These are phyloP conservation scores for Paecilomyces sp. DNA, from an alignment of 2,329 filamentous ascomycete species.

Conservation along the genomic window DNA sequence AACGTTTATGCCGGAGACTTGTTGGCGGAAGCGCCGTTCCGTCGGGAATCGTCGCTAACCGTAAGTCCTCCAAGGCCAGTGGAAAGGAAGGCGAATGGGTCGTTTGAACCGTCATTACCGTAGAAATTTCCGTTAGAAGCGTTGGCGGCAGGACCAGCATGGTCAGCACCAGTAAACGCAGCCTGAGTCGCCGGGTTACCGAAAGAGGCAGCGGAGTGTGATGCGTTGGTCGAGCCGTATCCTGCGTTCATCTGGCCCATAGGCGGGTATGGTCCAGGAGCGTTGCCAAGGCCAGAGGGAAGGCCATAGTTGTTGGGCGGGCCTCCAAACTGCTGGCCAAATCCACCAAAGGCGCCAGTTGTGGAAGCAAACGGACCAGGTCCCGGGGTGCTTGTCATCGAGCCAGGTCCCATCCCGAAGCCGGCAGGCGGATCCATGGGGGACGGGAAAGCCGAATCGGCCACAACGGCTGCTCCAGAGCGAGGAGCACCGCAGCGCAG, in stretches of 20 bases:
- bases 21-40: constrained; percentile 38
- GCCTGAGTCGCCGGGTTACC: constrained; percentile 91
- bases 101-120: constrained; percentile 44
- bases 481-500: constrained; percentile 92
- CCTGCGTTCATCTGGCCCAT: constrained; percentile 64
- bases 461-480: constrained; percentile 86
- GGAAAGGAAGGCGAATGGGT: constrained; percentile 60
- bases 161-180: constrained; percentile 83
- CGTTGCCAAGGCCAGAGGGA: constrained; percentile 75
- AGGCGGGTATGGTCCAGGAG: constrained; percentile 70
- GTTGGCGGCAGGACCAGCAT: constrained; percentile 69
- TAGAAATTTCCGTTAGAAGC: constrained; percentile 70
- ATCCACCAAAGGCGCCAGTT: constrained; percentile 60
- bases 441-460: constrained; percentile 84
- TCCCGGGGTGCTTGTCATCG: constrained; percentile 77
- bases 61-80: constrained; percentile 53
- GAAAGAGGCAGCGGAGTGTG: constrained; percentile 79
- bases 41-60: constrained; percentile 42
- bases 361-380: constrained; percentile 68
- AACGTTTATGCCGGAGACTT: constrained; percentile 37
- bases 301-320: constrained; percentile 78
- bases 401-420: constrained; percentile 78
- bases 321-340: constrained; percentile 74
- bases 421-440: constrained; percentile 79
- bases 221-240: constrained; percentile 67